Conservation (phyloP, 495 filamentous ascomycete genomes). For the Amniculicola lignicola region DNA sequence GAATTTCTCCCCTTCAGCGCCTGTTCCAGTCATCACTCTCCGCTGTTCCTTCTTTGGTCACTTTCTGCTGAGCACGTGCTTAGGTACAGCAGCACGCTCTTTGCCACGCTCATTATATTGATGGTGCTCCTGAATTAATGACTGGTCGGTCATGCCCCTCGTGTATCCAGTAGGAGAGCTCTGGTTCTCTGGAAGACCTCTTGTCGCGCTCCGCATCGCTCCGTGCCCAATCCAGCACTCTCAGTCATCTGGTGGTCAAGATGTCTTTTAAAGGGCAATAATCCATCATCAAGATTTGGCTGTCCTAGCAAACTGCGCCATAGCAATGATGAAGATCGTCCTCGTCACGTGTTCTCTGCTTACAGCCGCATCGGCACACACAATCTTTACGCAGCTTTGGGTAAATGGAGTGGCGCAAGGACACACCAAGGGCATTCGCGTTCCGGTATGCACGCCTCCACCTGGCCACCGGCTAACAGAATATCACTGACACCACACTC, state of each 20-base stretch:
- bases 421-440: constrained; percentile 26
- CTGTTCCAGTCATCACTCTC: constrained; percentile 4
- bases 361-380: constrained; percentile 20
- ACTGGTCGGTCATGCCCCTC: not conserved
- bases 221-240: constrained; percentile 16
- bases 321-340: constrained; percentile 14
- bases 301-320: not conserved
- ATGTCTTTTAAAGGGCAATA: constrained; percentile 20
- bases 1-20: not conserved
- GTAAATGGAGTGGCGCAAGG: constrained; percentile 27
- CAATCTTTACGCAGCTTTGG: constrained; percentile 24
- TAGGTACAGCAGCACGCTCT: not conserved
- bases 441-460: constrained; percentile 11
- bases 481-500: constrained; percentile 11
- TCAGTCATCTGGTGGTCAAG: not conserved
- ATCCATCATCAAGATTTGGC: constrained; percentile 5
- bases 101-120: constrained; percentile 10
- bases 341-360: constrained; percentile 17
- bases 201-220: constrained; percentile 14
- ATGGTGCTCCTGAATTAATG: constrained; percentile 2
- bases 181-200: not conserved
- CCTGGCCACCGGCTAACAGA: not conserved
- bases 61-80: constrained; percentile 19
- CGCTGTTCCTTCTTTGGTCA: constrained; percentile 6
- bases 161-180: constrained; percentile 6